Evolutionary conservation across 2,329 filamentous ascomycete species (phyloP).

Genomic region (Botrytis tulipae): DNA sequence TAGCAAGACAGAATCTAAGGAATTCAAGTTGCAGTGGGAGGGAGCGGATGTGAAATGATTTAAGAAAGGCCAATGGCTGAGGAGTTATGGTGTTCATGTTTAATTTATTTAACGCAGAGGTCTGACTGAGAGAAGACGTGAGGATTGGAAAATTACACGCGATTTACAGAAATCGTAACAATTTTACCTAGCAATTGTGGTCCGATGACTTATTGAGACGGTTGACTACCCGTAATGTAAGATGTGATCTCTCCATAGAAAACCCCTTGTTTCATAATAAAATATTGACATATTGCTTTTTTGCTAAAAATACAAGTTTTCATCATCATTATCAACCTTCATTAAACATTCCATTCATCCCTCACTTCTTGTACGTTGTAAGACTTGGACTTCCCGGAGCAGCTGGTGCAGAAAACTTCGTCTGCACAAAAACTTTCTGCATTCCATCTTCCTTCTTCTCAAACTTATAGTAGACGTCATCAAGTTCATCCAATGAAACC

Average conservation of each 20-base stretch:
- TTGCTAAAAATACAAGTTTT: neutral
- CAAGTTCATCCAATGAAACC: slow-evolving; percentile 69
- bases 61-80: too few relatives aligned
- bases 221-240: neutral
- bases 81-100: neutral
- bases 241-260: neutral
- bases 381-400: slow-evolving; percentile 47
- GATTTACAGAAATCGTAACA: neutral
- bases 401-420: slow-evolving; percentile 53
- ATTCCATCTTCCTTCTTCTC: slow-evolving; percentile 63
- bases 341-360: neutral
- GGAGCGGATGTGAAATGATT: neutral
- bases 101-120: neutral
- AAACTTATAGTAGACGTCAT: slow-evolving; percentile 61
- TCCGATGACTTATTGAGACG: neutral
- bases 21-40: neutral
- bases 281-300: neutral
- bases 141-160: neutral
- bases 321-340: neutral
- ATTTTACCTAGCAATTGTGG: neutral
- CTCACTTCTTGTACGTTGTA: slow-evolving; percentile 7
- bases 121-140: too few relatives aligned
- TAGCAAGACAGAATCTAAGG: neutral
- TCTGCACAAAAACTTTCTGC: slow-evolving; percentile 75
- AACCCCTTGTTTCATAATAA: neutral